Conservation (phyloP, 441 rosid genomes). For the Melastoma candidum region DNA sequence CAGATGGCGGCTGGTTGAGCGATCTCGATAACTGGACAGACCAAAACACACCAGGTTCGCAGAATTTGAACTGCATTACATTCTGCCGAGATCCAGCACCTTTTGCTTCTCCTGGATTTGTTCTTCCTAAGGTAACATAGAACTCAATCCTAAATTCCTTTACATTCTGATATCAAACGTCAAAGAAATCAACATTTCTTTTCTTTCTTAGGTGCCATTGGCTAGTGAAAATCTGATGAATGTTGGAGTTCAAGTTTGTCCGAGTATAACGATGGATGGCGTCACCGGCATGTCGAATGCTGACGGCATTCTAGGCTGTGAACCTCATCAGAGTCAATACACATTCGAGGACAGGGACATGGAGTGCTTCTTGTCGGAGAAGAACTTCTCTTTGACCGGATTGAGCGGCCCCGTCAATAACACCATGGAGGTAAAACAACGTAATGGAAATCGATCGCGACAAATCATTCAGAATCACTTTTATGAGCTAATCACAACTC, state of each 20-base stretch:
- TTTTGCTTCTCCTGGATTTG: conserved; percentile 24
- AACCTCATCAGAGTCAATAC: conserved; percentile 25
- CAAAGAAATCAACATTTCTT: neutral
- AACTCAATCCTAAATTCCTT: neutral
- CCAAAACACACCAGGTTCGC: conserved; percentile 15
- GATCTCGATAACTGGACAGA: conserved; percentile 26
- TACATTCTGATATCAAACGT: neutral
- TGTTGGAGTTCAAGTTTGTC: conserved; percentile 33
- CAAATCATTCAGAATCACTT: too few species aligned
- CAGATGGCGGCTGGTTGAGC: conserved; percentile 22
- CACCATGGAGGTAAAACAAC: conserved; percentile 31
- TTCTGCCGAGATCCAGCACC: conserved; percentile 32
- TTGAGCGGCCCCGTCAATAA: conserved; percentile 34
- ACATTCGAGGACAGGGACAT: conserved; percentile 24
- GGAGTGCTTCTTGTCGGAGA: conserved; percentile 28
- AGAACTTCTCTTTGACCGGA: conserved; percentile 29
- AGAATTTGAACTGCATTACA: conserved; percentile 25
- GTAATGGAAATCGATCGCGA: too few species aligned
- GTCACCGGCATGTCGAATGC: conserved; percentile 37
- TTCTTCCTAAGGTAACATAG: conserved; percentile 22
- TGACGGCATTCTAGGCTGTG: conserved; percentile 36
- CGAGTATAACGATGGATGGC: conserved; percentile 42
- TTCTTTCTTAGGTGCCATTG: conserved; percentile 13
- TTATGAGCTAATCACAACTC: too few species aligned
- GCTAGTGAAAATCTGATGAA: conserved; percentile 25